A percentile compares a stretch with the other conserved stretches of the same genome.
phyloP scores from a whole-genome alignment of 2,329 filamentous ascomycete genomes.

The Ophiostoma himal-ulmi region DNA sequence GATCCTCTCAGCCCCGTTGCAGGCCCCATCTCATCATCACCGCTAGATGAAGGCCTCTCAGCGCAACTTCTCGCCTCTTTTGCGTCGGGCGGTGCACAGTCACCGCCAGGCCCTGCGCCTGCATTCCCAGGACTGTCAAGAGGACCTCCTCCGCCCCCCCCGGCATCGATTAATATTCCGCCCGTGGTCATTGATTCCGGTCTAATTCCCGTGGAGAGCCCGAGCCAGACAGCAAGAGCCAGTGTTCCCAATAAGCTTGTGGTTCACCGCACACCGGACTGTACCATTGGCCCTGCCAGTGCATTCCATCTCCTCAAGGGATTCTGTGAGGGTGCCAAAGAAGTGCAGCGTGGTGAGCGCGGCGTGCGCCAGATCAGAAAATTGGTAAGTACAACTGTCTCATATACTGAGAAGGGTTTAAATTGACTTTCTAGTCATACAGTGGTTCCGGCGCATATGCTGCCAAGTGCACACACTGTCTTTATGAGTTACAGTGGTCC shows the following conservation, averaged over 20 bases:
- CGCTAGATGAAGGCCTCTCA: neutral
- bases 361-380: slow-evolving; percentile 49
- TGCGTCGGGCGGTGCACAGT: slow-evolving; percentile 13
- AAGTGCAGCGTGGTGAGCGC: slow-evolving; percentile 43
- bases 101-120: neutral
- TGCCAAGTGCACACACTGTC: slow-evolving; percentile 48
- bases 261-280: slow-evolving; percentile 26
- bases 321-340: slow-evolving; percentile 51
- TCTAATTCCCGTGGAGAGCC: slow-evolving; percentile 26
- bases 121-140: neutral
- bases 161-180: neutral
- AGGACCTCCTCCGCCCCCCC: neutral
- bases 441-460: slow-evolving; percentile 37
- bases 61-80: slow-evolving; percentile 16
- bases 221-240: neutral
- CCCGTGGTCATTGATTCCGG: slow-evolving; percentile 21
- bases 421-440: slow-evolving; percentile 26
- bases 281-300: slow-evolving; percentile 41
- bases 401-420: neutral
- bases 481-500: slow-evolving; percentile 50
- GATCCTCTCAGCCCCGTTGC: slow-evolving; percentile 18
- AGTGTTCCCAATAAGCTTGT: neutral
- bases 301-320: slow-evolving; percentile 50
- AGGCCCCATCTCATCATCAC: slow-evolving; percentile 10
- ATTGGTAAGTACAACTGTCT: slow-evolving; percentile 35